Evolutionary conservation across 164 flowering plant species (phyloP).

Genomic region (Saururus chinensis): DNA sequence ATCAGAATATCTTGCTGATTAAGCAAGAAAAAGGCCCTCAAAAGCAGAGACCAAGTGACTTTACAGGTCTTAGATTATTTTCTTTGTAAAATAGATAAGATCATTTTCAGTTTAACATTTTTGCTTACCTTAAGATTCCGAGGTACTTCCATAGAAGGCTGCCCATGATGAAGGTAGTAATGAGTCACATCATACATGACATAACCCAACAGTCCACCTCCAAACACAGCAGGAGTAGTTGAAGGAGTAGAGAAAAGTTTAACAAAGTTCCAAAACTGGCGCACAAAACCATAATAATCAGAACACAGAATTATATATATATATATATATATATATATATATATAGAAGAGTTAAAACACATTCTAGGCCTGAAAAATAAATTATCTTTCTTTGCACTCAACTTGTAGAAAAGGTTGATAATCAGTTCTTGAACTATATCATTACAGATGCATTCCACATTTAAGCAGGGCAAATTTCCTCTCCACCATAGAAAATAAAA

Average conservation of each 20-base stretch:
- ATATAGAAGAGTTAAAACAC: background rate
- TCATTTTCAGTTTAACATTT: too few relatives aligned
- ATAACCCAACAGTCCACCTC: slow-evolving; percentile 83
- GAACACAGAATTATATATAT: background rate
- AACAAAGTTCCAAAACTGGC: slow-evolving; percentile 68
- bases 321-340: background rate
- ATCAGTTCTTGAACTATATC: background rate
- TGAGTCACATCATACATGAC: slow-evolving; percentile 86
- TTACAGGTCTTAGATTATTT: background rate
- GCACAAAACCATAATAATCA: background rate
- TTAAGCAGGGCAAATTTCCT: too few relatives aligned
- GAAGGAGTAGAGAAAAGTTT: slow-evolving; percentile 56
- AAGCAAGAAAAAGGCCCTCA: too few relatives aligned
- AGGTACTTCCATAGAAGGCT: slow-evolving; percentile 46
- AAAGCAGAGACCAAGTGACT: too few relatives aligned
- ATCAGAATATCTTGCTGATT: too few relatives aligned
- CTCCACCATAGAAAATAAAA: background rate
- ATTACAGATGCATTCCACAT: too few relatives aligned
- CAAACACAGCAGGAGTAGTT: slow-evolving; percentile 69
- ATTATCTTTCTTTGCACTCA: background rate
- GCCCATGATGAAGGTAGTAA: slow-evolving; percentile 90
- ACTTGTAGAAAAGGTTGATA: background rate
- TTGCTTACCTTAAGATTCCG: slow-evolving; percentile 60
- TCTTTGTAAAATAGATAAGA: too few relatives aligned
- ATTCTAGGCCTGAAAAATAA: background rate